phyloP scores from a whole-genome alignment of 2,329 filamentous ascomycete species.

The Alternaria viburni region DNA sequence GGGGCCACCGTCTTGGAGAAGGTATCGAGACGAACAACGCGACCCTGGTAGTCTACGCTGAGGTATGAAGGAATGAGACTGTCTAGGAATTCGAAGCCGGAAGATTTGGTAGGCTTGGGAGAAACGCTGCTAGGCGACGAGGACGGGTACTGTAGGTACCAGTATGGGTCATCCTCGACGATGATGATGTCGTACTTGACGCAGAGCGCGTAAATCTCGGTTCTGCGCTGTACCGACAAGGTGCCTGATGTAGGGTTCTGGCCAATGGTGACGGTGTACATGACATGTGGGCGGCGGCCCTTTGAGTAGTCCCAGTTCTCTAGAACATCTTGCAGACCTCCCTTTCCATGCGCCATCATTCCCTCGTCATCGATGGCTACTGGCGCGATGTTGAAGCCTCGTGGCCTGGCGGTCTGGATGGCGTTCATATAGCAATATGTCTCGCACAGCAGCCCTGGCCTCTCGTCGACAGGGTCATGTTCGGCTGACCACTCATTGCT shows the following conservation, averaged over 20 bases:
- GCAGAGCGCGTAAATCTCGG: slow-evolving; percentile 80
- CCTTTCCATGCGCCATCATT: slow-evolving; percentile 75
- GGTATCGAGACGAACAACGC: slow-evolving; percentile 88
- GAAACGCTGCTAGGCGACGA: slow-evolving; percentile 54
- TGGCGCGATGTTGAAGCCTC: slow-evolving; percentile 74
- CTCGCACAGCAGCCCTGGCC: slow-evolving; percentile 81
- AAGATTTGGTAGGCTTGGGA: slow-evolving; percentile 56
- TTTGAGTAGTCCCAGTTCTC: slow-evolving; percentile 78
- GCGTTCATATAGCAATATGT: slow-evolving; percentile 82
- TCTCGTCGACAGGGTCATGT: slow-evolving; percentile 69
- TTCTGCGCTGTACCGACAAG: slow-evolving; percentile 74
- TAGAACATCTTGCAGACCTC: slow-evolving; percentile 78
- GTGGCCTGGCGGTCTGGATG: slow-evolving; percentile 69
- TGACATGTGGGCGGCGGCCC: slow-evolving; percentile 78
- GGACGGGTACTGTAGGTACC: slow-evolving; percentile 89
- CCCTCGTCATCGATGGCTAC: slow-evolving; percentile 80
- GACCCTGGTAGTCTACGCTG: slow-evolving; percentile 80
- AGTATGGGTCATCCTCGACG: slow-evolving; percentile 93
- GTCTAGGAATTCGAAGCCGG: slow-evolving; percentile 80
- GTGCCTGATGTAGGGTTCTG: slow-evolving; percentile 87
- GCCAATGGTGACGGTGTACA: slow-evolving; percentile 92
- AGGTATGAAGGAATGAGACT: slow-evolving; percentile 84
- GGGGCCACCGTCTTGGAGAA: slow-evolving; percentile 94
- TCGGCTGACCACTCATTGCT: slow-evolving; percentile 76
- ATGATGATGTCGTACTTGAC: slow-evolving; percentile 88